Evolutionary conservation across 2,329 filamentous ascomycete species (phyloP), one percentile per base, ranked within the genome.

Genomic region (Fusarium keratoplasticum): DNA sequence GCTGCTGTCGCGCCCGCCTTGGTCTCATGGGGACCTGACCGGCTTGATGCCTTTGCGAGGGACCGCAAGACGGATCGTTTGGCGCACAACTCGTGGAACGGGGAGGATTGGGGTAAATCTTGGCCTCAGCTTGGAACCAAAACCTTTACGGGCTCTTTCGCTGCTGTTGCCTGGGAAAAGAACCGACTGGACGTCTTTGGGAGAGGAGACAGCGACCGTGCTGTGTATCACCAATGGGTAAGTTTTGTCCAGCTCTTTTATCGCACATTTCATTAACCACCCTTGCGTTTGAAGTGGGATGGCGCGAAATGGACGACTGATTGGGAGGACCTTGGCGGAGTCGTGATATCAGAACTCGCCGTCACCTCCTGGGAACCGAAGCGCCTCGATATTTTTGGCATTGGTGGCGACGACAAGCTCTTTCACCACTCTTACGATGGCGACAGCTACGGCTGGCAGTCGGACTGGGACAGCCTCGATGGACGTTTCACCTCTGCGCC

Each of bases 401-500:
- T 44, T 7, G 58, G 58, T 4, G 22, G 25, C 13, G 20, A 47
- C 4, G 14, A 31, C 40, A 18, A 13, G 27, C 58, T 61, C n/a
- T 61, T 25, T 8, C 58, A 61, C 20, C 58, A 44, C 20, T 31
- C 58, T 14, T 61, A 33, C 9, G 58, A 61, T 4, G 55, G 55
- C 6, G 38, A 61, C 6, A 40, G 42, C 58, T 61, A 31, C 16
- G 58, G 58, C n/a, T 61, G 58, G 58, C 38, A 44, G 6, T 16
- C n/a, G 1, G 5, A 25, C 7, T 61, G 58, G 58, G 73, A 77
- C 44, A 71, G 50, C 14, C 61, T 74, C 22, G 54, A 61, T 7
- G 76, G 78, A 40, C 65, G n/a, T 18, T 69, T 64, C 55, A 50
- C 65, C 22, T 71, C 65, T 31, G 64, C 77, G n/a, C 72, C 74